A percentile compares a stretch with the other conserved stretches of the same genome.
Evolutionary conservation across 345 rosid genomes (phyloP).

Genomic region (Zanthoxylum bungeanum): DNA sequence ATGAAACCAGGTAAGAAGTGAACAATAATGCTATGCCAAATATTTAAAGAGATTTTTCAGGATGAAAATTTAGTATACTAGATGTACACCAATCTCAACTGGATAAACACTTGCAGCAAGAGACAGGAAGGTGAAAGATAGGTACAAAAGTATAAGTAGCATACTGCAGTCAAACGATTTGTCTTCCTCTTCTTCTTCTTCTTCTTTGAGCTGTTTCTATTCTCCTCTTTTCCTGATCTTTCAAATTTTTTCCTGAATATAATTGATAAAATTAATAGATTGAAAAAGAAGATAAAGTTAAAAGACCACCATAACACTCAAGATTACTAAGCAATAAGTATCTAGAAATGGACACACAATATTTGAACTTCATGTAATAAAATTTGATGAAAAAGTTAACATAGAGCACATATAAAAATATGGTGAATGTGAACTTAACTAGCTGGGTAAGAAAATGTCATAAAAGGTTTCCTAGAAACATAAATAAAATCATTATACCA

Average conservation of each 20-base stretch:
- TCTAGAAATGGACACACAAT: neutral
- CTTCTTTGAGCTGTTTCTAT: no score
- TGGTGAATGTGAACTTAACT: neutral
- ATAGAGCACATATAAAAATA: neutral
- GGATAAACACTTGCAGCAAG: neutral
- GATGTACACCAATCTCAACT: neutral
- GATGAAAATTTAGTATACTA: neutral
- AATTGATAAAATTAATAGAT: neutral
- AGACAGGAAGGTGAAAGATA: neutral
- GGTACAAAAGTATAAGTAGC: conserved; percentile 1
- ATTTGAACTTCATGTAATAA: neutral
- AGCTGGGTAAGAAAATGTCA: neutral
- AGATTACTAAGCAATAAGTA: neutral
- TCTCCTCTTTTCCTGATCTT: conserved; percentile 17
- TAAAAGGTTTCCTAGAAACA: neutral
- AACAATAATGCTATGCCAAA: neutral
- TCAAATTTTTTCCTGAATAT: conserved; percentile 12
- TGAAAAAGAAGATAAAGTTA: no score
- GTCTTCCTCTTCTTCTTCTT: conserved; percentile 24
- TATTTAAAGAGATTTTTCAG: neutral
- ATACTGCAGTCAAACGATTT: conserved; percentile 24
- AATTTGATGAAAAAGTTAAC: neutral
- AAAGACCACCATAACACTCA: no score
- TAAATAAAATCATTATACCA: no score
- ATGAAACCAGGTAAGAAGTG: conserved; percentile 1